A percentile compares a stretch with the other conserved stretches of the same genome.
Evolutionary conservation across 1,284 basidiomycete genomes (phyloP).

Genomic region (Trichosporon sp.): DNA sequence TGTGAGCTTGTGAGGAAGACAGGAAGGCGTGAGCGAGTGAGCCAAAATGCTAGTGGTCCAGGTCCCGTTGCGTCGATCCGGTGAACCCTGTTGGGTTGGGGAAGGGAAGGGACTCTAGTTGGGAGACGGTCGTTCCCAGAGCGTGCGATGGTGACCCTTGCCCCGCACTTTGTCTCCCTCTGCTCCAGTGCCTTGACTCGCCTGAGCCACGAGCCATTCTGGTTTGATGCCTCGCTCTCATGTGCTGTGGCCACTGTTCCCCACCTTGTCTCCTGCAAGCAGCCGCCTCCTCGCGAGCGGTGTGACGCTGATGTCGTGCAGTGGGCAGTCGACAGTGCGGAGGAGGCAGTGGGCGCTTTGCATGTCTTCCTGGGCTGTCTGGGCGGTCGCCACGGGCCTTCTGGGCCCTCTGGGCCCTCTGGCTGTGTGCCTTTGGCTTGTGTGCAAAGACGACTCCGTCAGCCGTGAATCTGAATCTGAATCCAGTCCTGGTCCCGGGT

Average conservation of each 20-base stretch:
- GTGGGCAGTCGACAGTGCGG: background rate
- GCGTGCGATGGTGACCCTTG: background rate
- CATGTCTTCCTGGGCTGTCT: background rate
- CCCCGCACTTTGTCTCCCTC: constrained; percentile 5
- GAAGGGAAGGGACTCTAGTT: background rate
- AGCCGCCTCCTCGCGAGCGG: background rate
- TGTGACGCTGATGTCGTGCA: background rate
- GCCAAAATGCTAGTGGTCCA: background rate
- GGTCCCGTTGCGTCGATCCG: constrained; percentile 20
- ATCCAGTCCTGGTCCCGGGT: constrained; percentile 3
- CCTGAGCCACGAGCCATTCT: background rate
- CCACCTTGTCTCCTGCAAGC: background rate
- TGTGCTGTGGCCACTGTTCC: background rate
- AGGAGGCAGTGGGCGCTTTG: background rate
- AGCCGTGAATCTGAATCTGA: constrained; percentile 9
- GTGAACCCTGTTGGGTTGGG: constrained; percentile 7
- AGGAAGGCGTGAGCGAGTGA: background rate
- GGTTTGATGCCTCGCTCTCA: background rate
- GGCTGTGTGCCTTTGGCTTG: background rate
- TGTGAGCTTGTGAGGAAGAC: background rate
- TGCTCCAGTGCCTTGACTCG: background rate
- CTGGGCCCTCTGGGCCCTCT: background rate
- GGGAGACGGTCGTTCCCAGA: background rate
- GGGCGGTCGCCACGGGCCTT: background rate
- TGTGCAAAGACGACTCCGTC: background rate